These are phyloP conservation scores for Alternaria novae-zelandiae DNA, from an alignment of 2,329 filamentous ascomycete genomes.

Conservation along the genomic window DNA sequence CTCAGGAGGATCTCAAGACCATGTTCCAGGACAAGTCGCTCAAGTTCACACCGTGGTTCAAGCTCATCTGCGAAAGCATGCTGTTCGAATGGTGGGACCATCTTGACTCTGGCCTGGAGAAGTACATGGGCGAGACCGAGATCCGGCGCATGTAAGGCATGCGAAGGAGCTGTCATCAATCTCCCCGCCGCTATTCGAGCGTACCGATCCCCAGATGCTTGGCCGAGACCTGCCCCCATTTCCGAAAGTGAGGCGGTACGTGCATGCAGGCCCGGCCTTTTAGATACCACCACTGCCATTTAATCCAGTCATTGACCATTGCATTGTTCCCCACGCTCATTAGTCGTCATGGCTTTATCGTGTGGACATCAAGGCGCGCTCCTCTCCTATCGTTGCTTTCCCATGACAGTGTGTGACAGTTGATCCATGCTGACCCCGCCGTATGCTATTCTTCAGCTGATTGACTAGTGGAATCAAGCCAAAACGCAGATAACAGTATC, in stretches of 20 bases:
- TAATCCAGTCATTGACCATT: constrained; percentile 29
- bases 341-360: constrained; percentile 35
- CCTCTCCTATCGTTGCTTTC: constrained; percentile 30
- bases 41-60: constrained; percentile 98
- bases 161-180: background rate
- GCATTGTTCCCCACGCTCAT: constrained; percentile 29
- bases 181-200: background rate
- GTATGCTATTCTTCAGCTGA: constrained; percentile 6
- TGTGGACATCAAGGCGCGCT: constrained; percentile 16
- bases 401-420: constrained; percentile 17
- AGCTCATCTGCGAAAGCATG: constrained; percentile 97
- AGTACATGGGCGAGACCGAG: constrained; percentile 83
- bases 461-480: constrained; percentile 6
- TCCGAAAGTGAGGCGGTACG: constrained; percentile 29
- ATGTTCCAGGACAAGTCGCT: constrained; percentile 83
- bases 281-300: constrained; percentile 37
- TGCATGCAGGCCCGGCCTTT: constrained; percentile 27
- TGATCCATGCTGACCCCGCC: constrained; percentile 15
- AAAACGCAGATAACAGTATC: background rate
- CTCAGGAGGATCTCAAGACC: constrained; percentile 77
- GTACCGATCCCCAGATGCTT: background rate
- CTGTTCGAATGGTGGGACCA: constrained; percentile 97
- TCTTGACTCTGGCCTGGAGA: constrained; percentile 79
- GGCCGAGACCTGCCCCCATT: constrained; percentile 21
- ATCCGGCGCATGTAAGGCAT: constrained; percentile 78